Evolutionary conservation across 2,329 filamentous ascomycete genomes (phyloP), one percentile per base, ranked within the genome.

Genomic region (Aspergillus japonicus): DNA sequence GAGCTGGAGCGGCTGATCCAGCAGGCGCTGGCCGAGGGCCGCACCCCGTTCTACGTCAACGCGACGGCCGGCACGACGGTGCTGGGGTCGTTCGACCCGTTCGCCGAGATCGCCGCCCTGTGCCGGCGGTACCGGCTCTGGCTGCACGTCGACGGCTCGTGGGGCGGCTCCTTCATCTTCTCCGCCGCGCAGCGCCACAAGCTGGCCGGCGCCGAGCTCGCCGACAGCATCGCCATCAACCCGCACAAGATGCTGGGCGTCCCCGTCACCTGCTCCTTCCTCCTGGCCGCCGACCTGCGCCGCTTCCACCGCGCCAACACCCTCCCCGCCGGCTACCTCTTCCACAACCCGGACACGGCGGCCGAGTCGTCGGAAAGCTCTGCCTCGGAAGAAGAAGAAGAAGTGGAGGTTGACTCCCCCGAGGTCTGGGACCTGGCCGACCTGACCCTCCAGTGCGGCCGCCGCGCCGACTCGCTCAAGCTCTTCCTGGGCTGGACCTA

Each of bases 191-290:
- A 90, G 48, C 80, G 79, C 50, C 68, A 78, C 56, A 90, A 92
- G 71, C 79, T 98, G 10, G 74, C 79, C 1, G 94, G 94, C 14
- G 81, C 84, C 2, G 83, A 92, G 49, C 82, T 89, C 47, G 95
- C 93, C 10, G 85, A 97, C 75, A 91, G 87, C 14, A 81, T 98
- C 44, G 91, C 92, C 2, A 85, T 96, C 57, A 98, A 96, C 75
- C 93, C 95, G 59, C 95, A 99, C 79, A 98, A 98, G 79, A 98
- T 98, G 95, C 85, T 98, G 72, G 91, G 91, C 60, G 90, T 92
- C 2, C 94, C 95, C 0, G 80, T 96, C 47, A 96, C 93, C 0
- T 98, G 93, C 78, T 93, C 89, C 0, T 97, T 96, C 79, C 83
- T 99, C 4, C 83, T 99, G 12, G 88, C 86, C 0, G 84, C 85